Base-by-base conservation (phyloP, 1,139 yeast genomes). In the Candida mesenterica region DNA sequence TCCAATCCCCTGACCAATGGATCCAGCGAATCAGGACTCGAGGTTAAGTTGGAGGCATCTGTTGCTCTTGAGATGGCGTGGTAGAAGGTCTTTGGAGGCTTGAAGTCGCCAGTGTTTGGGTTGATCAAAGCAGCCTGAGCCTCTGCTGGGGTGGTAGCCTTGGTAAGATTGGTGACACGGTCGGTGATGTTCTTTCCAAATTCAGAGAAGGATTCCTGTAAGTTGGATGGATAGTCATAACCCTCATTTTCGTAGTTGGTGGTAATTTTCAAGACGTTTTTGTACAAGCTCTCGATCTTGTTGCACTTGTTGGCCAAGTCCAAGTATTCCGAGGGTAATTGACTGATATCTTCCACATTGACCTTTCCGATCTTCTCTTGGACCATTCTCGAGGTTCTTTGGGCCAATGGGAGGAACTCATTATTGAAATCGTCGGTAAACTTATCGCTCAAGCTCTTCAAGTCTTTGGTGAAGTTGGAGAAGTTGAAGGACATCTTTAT, bases 61-160 rank as follows among this genome's bases (percentile, higher is more conserved):
- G 95, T 75, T 25, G 92, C 94, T 40, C 95, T 76, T 32, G 89
- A 77, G 44, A 87, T 68, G 4, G 96, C 95, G 56, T 85, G 94
- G 62, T 83, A 82, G 54, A 87, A 69, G 9, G 96, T 87, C 72
- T 85, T 85, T 47, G 95, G 95, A 32, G 84, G 86, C 48, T 64
- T 65, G 50, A 59, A 62, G 44, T 76, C 76, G 31, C 75, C 75
- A n/a, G n/a, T n/a, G 28, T 70, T 68, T 14, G 86, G 77, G 40
- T 58, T 61, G 30, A 82, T 66, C 42, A 87, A 65, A 16, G 88
- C 87, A 14, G 84, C 78, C 61, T 86, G 95, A 2, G 94, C 95
- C 57, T 88, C 96, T 10, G 81, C 77, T 4, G 94, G 88, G 14
- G 86, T 75, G 32, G 85, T 77, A 15, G 92, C 96, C 53, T 75